Evolutionary conservation across 2,329 filamentous ascomycete genomes (phyloP).

Genomic region (Ophiognomonia clavigignenti-juglandacearum): DNA sequence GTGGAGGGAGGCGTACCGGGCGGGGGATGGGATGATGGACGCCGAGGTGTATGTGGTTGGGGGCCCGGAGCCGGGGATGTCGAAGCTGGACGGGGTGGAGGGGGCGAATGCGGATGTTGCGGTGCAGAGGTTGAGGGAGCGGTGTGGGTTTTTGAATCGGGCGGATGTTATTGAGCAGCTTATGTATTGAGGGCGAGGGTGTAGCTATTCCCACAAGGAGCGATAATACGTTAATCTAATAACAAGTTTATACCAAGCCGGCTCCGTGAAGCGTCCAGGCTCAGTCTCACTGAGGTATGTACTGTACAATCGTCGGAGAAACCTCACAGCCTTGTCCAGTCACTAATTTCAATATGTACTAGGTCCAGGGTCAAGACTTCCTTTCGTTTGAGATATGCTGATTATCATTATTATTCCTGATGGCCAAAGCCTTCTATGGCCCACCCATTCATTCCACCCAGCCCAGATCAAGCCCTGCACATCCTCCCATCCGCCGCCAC

Average conservation of each 20-base stretch:
- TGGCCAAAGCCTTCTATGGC: too few species aligned
- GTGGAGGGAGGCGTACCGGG: not conserved
- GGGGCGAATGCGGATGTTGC: not conserved
- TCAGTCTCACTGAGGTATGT: too few species aligned
- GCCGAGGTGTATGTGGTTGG: not conserved
- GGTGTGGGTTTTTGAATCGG: constrained; percentile 1
- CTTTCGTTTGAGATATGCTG: too few species aligned
- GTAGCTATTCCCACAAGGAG: not conserved
- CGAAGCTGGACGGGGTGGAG: not conserved
- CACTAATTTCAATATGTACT: too few species aligned
- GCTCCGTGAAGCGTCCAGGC: too few species aligned
- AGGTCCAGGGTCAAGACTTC: too few species aligned
- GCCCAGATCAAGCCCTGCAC: constrained; percentile 22
- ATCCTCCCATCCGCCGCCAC: constrained; percentile 26
- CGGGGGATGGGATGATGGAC: not conserved
- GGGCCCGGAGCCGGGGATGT: not conserved
- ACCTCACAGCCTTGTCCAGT: too few species aligned
- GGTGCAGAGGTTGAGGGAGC: not conserved
- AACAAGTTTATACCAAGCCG: not conserved
- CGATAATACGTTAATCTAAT: not conserved
- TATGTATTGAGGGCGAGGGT: not conserved
- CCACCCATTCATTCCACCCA: too few species aligned
- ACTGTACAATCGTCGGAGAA: too few species aligned
- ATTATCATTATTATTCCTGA: too few species aligned
- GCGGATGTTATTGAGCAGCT: not conserved